Base-by-base conservation (phyloP, 2,329 filamentous ascomycete species). In the Exophiala oligosperma region DNA sequence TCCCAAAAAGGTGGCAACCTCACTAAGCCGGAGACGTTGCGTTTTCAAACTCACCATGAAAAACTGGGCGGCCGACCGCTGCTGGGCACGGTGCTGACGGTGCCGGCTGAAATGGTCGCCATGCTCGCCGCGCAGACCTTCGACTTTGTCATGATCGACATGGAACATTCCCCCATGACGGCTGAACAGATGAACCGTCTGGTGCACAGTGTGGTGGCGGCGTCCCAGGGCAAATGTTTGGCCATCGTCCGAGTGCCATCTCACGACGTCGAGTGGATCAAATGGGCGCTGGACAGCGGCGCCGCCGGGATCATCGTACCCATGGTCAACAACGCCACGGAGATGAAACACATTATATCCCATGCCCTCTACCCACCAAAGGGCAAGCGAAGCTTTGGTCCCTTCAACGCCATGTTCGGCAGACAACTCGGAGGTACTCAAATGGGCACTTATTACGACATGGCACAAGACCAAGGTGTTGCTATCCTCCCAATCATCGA, bases 261-360 rank as follows among this genome's bases (percentile, higher is more conserved):
- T 26, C 82, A 82, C 53, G 81, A 84, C 70, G 74, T 78, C 53
- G 84, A 81, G 81, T 83, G 84, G 81, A 80, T 85, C 58, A 85
- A 85, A 68, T 74, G 82, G 52, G 83, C 82, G 5, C 74, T 86
- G 43, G 83, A 86, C 64, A 72, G 81, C 46, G 83, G 83, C 40
- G 83, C 83, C 8, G 81, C 85, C 66, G 83, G 81, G 28, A 77
- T 85, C 32, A 71, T 84, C 23, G 80, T 82, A 2, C 82, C 80
- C 3, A 70, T 82, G 6, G 73, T 83, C 24, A 76, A 81, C 60
- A 81, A 76, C 1, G 76, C 76, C 8, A 77, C 80, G 23, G 81
- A 84, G 59, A 80, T 80, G 2, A 72, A 73, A 59, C 74, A 71
- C 12, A 72, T 84, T 14, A 80, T 83, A 17, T 69, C 74, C 32